Conservation (phyloP, 345 rosid genomes). For the Dovyalis caffra region DNA sequence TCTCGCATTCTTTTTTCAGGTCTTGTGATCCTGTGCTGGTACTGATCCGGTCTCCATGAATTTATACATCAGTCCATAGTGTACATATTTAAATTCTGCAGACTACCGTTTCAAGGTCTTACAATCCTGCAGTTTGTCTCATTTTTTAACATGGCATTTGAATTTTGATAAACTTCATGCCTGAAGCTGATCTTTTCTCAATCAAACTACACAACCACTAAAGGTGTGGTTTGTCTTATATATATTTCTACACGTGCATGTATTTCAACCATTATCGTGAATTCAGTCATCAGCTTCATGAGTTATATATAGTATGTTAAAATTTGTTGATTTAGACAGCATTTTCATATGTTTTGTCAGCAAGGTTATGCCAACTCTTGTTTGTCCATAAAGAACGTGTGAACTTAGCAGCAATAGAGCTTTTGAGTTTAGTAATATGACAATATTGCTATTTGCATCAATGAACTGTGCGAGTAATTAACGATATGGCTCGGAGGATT, state of each 20-base stretch:
- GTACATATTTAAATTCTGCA: not conserved
- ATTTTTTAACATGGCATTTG: conserved; percentile 5
- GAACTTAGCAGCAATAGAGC: not conserved
- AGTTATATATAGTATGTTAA: not conserved
- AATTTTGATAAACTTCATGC: not conserved
- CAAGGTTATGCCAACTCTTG: not conserved
- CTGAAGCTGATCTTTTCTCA: not conserved
- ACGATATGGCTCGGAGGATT: not conserved
- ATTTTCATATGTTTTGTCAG: not conserved
- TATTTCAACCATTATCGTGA: conserved; percentile 2
- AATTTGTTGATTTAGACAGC: not conserved
- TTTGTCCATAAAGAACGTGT: not conserved
- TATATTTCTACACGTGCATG: not conserved
- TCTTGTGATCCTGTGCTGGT: not conserved
- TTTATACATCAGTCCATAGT: not conserved
- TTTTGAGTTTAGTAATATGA: not conserved
- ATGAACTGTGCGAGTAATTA: not conserved
- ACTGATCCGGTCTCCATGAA: not conserved
- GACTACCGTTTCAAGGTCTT: not conserved
- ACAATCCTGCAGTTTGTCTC: not conserved
- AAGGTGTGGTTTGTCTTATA: conserved; percentile 1
- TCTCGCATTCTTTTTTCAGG: not conserved
- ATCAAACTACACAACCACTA: not conserved
- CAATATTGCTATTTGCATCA: not conserved
- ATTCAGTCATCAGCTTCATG: not conserved